Evolutionary conservation across 805 yeast genomes (phyloP).

Genomic region (Suhomyces canberraensis): DNA sequence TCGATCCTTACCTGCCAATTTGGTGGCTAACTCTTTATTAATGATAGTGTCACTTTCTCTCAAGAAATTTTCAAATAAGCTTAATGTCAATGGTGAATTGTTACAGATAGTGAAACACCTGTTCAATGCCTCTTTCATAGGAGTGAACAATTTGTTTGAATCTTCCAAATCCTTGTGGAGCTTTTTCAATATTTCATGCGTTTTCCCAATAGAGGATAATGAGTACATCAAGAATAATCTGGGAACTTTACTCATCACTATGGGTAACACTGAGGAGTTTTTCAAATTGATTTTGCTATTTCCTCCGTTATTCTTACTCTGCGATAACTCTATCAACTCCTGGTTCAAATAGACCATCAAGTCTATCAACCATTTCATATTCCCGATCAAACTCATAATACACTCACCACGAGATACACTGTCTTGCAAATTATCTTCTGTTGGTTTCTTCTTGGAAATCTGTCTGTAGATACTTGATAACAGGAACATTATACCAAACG

Average conservation of each 20-base stretch:
- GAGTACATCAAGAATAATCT: slow-evolving; percentile 64
- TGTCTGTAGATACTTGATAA: slow-evolving; percentile 61
- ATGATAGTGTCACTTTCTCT: slow-evolving; percentile 50
- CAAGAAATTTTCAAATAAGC: slow-evolving; percentile 57
- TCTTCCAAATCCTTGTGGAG: slow-evolving; percentile 50
- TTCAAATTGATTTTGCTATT: slow-evolving; percentile 19
- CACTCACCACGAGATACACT: slow-evolving; percentile 60
- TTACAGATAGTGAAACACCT: slow-evolving; percentile 47
- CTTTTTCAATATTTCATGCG: slow-evolving; percentile 54
- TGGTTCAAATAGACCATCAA: slow-evolving; percentile 69
- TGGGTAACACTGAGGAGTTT: slow-evolving; percentile 51
- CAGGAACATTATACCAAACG: slow-evolving; percentile 66
- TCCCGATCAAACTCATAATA: slow-evolving; percentile 63
- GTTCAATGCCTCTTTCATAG: slow-evolving; percentile 52
- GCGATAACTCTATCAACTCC: slow-evolving; percentile 54
- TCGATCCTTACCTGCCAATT: slow-evolving; percentile 19
- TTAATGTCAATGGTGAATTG: slow-evolving; percentile 54
- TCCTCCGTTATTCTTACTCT: slow-evolving; percentile 17
- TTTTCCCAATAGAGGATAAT: slow-evolving; percentile 61
- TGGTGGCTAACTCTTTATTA: slow-evolving; percentile 24
- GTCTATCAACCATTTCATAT: slow-evolving; percentile 83
- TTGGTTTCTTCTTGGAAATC: slow-evolving; percentile 55
- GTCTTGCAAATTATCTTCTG: slow-evolving; percentile 51
- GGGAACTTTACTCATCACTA: slow-evolving; percentile 67
- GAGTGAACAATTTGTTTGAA: slow-evolving; percentile 39